phyloP scores from a whole-genome alignment of 108 stramenopile species.

The Fragilaria crotonensis region DNA sequence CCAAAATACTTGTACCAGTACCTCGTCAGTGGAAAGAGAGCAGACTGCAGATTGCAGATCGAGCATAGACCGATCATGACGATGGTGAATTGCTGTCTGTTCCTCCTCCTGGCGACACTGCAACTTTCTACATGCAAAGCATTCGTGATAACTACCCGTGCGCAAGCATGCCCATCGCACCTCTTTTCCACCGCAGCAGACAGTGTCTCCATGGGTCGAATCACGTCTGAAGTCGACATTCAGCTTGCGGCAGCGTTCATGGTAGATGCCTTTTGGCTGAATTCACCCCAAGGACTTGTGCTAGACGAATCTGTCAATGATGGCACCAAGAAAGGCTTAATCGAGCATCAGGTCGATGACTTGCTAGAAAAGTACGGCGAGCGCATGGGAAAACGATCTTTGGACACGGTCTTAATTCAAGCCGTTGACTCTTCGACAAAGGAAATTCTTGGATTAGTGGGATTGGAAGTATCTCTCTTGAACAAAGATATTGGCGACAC shows the following conservation, averaged over 20 bases:
- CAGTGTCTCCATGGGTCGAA: too few species aligned
- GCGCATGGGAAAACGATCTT: constrained; percentile 35
- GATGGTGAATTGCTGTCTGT: too few species aligned
- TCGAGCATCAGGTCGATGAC: constrained; percentile 37
- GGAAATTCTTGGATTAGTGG: constrained; percentile 42
- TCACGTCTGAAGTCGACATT: too few species aligned
- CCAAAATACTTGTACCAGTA: too few species aligned
- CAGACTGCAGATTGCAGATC: too few species aligned
- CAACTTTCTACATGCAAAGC: too few species aligned
- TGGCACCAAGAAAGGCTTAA: constrained; percentile 15
- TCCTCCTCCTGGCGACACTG: too few species aligned
- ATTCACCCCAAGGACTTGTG: constrained; percentile 29
- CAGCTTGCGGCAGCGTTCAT: constrained; percentile 47
- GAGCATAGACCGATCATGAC: too few species aligned
- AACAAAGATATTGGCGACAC: constrained; percentile 21
- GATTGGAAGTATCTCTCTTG: constrained; percentile 39
- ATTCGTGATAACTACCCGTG: too few species aligned
- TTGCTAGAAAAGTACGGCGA: constrained; percentile 55
- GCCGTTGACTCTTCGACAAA: constrained; percentile 24
- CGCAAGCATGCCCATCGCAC: too few species aligned
- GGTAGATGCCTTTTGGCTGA: constrained; percentile 54
- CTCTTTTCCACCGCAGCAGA: too few species aligned
- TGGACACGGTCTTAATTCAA: constrained; percentile 34
- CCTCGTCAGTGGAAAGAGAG: too few species aligned
- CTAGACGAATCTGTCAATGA: constrained; percentile 1